A percentile compares a stretch with the other conserved stretches of the same genome.
phyloP scores from a whole-genome alignment of 768 basidiomycete genomes.

The Boletellus emodensis region DNA sequence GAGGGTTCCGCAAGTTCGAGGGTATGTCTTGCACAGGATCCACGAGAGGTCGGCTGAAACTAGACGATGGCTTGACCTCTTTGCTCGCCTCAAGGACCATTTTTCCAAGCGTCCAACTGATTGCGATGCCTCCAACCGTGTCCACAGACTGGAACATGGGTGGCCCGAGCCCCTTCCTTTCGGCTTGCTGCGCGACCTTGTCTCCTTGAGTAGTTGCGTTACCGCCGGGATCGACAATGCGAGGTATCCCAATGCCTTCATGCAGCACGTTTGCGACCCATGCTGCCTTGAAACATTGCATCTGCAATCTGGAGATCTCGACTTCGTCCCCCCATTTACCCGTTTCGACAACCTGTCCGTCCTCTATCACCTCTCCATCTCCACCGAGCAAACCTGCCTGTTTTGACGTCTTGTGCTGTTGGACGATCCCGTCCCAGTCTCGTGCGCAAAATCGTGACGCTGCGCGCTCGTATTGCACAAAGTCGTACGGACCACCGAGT shows the following conservation, averaged over 20 bases:
- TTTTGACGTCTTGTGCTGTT: conserved; percentile 55
- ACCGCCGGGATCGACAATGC: conserved; percentile 83
- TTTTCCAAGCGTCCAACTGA: conserved; percentile 97
- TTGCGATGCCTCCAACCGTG: conserved; percentile 87
- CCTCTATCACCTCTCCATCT: conserved; percentile 60
- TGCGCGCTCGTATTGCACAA: conserved; percentile 92
- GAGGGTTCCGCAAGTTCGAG: conserved; percentile 41
- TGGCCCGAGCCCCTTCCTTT: conserved; percentile 74
- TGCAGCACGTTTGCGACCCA: conserved; percentile 97
- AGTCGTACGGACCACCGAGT: conserved; percentile 92
- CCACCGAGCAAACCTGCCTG: conserved; percentile 49
- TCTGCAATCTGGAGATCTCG: conserved; percentile 80
- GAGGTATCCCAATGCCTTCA: conserved; percentile 92
- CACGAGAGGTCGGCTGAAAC: conserved; percentile 51
- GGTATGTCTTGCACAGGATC: conserved; percentile 72
- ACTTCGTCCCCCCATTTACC: conserved; percentile 71
- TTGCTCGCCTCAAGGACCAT: conserved; percentile 98
- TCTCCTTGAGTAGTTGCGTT: conserved; percentile 67
- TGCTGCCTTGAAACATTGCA: conserved; percentile 99
- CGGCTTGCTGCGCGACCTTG: conserved; percentile 71
- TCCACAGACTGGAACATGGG: conserved; percentile 93
- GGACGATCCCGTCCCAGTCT: conserved; percentile 73
- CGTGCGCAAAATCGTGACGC: conserved; percentile 81
- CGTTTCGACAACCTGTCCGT: conserved; percentile 57
- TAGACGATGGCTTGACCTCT: conserved; percentile 56